Evolutionary conservation across 345 rosid genomes (phyloP), one percentile per base, ranked within the genome.

Genomic region (Conringia planisiliqua): DNA sequence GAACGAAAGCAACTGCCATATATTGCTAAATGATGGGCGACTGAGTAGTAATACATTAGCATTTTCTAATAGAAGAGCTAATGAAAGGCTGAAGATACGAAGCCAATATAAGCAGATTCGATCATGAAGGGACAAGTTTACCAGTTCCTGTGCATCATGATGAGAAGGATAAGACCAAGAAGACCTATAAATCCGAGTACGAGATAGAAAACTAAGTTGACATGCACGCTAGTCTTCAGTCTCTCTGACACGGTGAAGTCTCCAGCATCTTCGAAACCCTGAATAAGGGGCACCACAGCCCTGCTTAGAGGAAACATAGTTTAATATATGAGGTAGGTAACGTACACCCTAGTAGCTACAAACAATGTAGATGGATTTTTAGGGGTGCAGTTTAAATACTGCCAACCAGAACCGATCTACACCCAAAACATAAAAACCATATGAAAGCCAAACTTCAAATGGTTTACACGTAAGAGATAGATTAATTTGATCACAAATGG

Each of bases 201-300:
- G 27, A 93, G 86, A 83, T 96, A 96, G 82, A 96, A 96, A 57
- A 90, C 85, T 68, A 96, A 86, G 87, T 96, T 96, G 43, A 86
- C 96, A 57, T 86, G 99, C 13, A 92, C 80, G 39, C 99, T 96
- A 63, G 96, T 96, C 90, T 83, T 89, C 79, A 96, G 78, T 84
- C 90, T 86, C 86, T 96, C 98, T 13, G 86, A 83, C 47, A 90
- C 81, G 2, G 95, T 85, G 71, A 96, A 96, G 83, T 96, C 99
- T 64, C 99, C 99, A 50, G 98, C 99, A 88, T 92, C 99, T 90
- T 96, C 99, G 58, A 85, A 96, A 85, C 99, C 99, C 95, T 92
- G 98, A 72, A 96, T 87, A 80, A 96, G 96, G 83, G 99, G 98
- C 83, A 85, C 98, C 84, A 88, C 97, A 78, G 95, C 96, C 99